phyloP scores from a whole-genome alignment of 73 alveolate genomes.

The Tetrahymena malaccensis region DNA sequence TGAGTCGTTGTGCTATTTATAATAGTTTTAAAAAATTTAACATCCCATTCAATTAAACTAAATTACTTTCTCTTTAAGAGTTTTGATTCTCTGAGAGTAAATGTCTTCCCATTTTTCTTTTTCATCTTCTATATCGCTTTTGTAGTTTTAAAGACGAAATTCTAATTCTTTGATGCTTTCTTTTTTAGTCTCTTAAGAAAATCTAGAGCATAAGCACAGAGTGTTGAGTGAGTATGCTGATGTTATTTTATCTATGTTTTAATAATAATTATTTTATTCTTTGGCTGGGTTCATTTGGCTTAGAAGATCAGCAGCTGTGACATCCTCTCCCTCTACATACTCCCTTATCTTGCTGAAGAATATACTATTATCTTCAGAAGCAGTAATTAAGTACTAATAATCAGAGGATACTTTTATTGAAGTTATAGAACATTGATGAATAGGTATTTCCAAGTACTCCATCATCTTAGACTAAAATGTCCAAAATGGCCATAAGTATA shows the following conservation, averaged over 20 bases:
- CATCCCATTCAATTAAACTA: background rate
- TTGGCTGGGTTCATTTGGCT: background rate
- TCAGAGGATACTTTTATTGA: constrained; percentile 25
- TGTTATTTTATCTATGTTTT: constrained; percentile 16
- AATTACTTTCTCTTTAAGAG: constrained; percentile 1
- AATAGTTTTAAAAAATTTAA: no score
- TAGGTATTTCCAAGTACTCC: constrained; percentile 38
- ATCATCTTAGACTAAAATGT: constrained; percentile 21
- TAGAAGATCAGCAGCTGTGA: background rate
- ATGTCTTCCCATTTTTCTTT: constrained; percentile 5
- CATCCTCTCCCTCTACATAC: constrained; percentile 23
- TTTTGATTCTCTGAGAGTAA: background rate
- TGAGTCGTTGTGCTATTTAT: background rate
- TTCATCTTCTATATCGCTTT: constrained; percentile 37
- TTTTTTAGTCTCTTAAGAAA: constrained; percentile 8
- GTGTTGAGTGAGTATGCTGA: constrained; percentile 14
- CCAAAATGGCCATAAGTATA: constrained; percentile 27
- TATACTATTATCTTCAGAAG: constrained; percentile 24
- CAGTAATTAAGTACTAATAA: constrained; percentile 10
- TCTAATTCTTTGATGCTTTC: constrained; percentile 20
- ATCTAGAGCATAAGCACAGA: constrained; percentile 10
- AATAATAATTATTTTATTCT: background rate
- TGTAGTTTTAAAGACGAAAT: constrained; percentile 18
- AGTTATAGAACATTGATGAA: constrained; percentile 9
- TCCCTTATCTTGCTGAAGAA: constrained; percentile 27